A percentile compares a stretch with the other conserved stretches of the same genome.
Evolutionary conservation across 495 filamentous ascomycete species (phyloP).

Genomic region (Talaromyces stipitatus): DNA sequence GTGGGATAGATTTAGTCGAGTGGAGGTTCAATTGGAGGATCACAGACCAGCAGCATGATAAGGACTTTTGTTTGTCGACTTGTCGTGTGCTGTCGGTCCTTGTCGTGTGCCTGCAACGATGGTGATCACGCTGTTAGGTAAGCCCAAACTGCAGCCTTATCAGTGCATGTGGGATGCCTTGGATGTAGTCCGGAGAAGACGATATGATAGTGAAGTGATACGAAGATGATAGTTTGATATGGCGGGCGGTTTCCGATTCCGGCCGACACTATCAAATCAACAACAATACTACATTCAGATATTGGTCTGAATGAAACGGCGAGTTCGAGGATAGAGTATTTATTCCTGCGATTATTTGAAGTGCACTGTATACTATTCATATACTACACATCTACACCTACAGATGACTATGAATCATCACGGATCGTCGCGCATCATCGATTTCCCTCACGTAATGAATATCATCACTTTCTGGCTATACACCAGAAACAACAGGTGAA

Average conservation of each 20-base stretch:
- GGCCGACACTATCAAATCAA: not conserved
- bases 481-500: not conserved
- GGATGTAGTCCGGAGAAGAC: not conserved
- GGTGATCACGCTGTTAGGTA: not conserved
- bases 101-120: not conserved
- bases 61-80: not conserved
- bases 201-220: not conserved
- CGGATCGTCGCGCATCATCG: not conserved
- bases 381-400: not conserved
- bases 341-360: too few relatives aligned
- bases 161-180: slow-evolving; percentile 14
- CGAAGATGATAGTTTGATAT: not conserved
- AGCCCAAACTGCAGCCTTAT: slow-evolving; percentile 10
- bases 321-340: too few relatives aligned
- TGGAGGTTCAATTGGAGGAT: slow-evolving; percentile 1
- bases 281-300: not conserved
- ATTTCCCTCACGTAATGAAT: slow-evolving; percentile 4
- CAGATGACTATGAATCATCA: not conserved
- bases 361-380: not conserved
- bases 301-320: too few relatives aligned
- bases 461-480: not conserved
- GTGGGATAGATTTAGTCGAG: not conserved
- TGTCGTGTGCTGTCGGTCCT: not conserved
- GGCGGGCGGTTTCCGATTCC: not conserved
- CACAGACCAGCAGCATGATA: not conserved